A percentile compares a stretch with the other conserved stretches of the same genome.
Conservation (phyloP, 2,329 filamentous ascomycete genomes). For the Endoconidiophora polonica region DNA sequence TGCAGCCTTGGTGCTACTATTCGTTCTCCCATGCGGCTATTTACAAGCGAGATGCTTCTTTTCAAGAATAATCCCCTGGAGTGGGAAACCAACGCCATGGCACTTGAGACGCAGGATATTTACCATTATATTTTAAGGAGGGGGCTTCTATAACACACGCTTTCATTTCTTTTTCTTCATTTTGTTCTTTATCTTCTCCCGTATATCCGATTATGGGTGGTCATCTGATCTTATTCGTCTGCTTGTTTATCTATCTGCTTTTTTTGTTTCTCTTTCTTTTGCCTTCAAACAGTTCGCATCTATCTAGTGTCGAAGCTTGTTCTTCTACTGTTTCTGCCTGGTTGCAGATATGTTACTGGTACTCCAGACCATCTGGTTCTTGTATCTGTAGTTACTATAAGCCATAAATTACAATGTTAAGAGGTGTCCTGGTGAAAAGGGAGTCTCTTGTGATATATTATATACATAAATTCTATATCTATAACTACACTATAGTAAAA, state of each 20-base stretch:
- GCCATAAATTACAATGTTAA: neutral
- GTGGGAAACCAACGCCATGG: neutral
- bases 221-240: neutral
- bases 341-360: neutral
- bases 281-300: neutral
- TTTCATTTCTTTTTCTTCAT: neutral
- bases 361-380: neutral
- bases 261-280: neutral
- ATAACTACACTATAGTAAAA: no score
- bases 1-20: neutral
- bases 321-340: neutral
- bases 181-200: neutral
- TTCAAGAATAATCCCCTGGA: no score
- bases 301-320: neutral
- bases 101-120: neutral
- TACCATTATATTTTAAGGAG: neutral
- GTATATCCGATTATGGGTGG: no score
- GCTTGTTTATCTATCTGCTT: slow-evolving; percentile 3
- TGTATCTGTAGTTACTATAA: neutral
- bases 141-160: no score
- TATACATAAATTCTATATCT: no score
- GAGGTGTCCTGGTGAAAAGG: no score
- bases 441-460: no score
- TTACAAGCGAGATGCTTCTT: no score
- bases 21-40: neutral